A percentile compares a stretch with the other conserved stretches of the same genome.
Conservation (phyloP, 2,329 filamentous ascomycete species). For the Trichoderma endophyticum region DNA sequence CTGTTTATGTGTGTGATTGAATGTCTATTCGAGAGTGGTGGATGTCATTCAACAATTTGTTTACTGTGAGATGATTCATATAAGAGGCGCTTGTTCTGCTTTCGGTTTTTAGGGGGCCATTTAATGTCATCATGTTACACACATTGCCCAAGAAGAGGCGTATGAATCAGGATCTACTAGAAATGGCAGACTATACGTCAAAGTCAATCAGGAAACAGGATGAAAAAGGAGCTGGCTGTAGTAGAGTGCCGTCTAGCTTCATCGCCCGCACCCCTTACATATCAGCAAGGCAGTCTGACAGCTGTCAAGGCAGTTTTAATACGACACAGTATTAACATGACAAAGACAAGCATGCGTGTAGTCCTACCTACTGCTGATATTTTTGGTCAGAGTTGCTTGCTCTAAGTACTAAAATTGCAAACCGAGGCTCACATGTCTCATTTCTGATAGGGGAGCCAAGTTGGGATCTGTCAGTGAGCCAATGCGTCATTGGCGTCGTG, state of each 20-base stretch:
- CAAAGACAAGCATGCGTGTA: not conserved
- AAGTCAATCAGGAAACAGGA: not conserved
- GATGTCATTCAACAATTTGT: not conserved
- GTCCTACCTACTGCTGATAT: not conserved
- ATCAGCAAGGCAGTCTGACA: not conserved
- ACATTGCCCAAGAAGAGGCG: not conserved
- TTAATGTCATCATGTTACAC: not conserved
- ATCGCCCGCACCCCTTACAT: not conserved
- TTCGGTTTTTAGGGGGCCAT: not conserved
- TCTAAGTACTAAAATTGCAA: not conserved
- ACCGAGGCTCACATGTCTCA: not conserved
- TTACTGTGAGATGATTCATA: not conserved
- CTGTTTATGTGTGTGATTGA: not conserved
- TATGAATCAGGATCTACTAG: not conserved
- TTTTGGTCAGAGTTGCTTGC: not conserved
- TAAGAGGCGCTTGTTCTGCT: not conserved
- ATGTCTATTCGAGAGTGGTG: no score
- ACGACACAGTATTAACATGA: no score
- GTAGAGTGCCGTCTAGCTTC: not conserved
- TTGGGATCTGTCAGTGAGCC: not conserved
- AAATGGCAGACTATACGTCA: not conserved
- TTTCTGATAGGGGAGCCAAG: accelerated
- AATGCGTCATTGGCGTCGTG: no score
- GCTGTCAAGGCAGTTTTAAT: not conserved
- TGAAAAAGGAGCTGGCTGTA: not conserved